Evolutionary conservation across 2,329 filamentous ascomycete genomes (phyloP).

Genomic region (Parasarocladium wereldwijsianum): DNA sequence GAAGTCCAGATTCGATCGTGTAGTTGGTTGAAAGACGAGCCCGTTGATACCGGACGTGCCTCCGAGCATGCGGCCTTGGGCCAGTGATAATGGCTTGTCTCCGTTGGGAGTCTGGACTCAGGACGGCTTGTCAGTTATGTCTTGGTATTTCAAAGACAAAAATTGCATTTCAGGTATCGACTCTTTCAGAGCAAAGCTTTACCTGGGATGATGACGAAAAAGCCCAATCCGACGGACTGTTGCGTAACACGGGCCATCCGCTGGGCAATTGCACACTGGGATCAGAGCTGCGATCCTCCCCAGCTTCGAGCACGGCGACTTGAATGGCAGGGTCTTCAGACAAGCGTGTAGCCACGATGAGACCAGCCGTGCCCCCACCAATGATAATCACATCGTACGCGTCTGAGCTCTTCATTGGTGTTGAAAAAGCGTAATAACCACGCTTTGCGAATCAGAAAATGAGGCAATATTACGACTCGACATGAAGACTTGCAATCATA

Average conservation of each 20-base stretch:
- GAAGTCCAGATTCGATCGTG: background rate
- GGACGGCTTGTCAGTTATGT: background rate
- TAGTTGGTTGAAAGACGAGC: constrained; percentile 9
- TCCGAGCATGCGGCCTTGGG: constrained; percentile 11
- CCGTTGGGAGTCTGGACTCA: background rate
- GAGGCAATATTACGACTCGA: too few species aligned
- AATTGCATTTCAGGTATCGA: background rate
- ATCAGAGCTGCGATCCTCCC: constrained; percentile 19
- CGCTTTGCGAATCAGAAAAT: too few species aligned
- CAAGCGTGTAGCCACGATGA: constrained; percentile 21
- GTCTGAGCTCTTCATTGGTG: too few species aligned
- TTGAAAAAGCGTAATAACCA: too few species aligned
- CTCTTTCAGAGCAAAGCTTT: too few species aligned
- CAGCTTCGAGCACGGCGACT: constrained; percentile 22
- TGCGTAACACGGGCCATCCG: background rate
- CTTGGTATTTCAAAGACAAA: background rate
- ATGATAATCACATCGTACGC: too few species aligned
- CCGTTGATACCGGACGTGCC: constrained; percentile 15
- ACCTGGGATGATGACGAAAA: background rate
- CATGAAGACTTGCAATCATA: too few species aligned
- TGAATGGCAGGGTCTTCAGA: constrained; percentile 16
- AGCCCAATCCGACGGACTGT: background rate
- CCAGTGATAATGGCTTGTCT: background rate
- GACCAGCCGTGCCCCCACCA: constrained; percentile 21
- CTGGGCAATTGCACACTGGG: constrained; percentile 12